Base-by-base conservation (phyloP, 768 basidiomycete genomes). In the Lactifluus rugatus region DNA sequence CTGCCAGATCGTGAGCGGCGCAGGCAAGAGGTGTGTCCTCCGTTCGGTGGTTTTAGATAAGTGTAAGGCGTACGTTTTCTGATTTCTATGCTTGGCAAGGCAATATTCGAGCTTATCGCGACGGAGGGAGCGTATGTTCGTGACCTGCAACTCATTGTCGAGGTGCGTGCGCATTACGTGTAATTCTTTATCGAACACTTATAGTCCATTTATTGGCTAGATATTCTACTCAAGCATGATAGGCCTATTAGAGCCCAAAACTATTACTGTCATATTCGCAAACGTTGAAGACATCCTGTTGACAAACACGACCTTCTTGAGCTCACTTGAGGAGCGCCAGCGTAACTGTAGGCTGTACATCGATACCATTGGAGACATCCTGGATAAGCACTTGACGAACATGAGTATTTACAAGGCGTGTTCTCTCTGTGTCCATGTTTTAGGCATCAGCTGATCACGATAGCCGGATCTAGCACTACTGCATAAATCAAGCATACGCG, bases 241-340 rank as follows among this genome's bases (percentile, higher is more conserved):
- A 47, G 73, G 79, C 0, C 68, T 89, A 16, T 74, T 97, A 7
- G 86, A 89, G 3, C 74, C 76, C 56, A 89, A 89, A 66, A 89
- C 89, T 5, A 78, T 85, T 19, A 84, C 80, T 2, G 86, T 85
- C 46, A 82, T 98, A 17, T 98, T 97, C 66, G 88, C 88, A 5
- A 98, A 98, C 65, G 77, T 97, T 23, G 94, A 98, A 67, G 94
- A 97, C 65, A 84, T 97, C 49, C 74, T 97, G 3, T 71, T 97
- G 31, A 87, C 83, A 42, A 94, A 95, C 64, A 95, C 91, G 11
- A 78, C 84, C 0, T 93, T 97, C 69, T 72, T 93, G 57, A 94
- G 91, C 62, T 84, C 83, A 17, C 76, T 98, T 7, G 95, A 99
- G 68, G 89, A 91, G 61, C 79, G 94, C 3, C 95, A 98, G 69